Conservation (phyloP, 169 alveolate species). For the Cryptosporidium sp. region DNA sequence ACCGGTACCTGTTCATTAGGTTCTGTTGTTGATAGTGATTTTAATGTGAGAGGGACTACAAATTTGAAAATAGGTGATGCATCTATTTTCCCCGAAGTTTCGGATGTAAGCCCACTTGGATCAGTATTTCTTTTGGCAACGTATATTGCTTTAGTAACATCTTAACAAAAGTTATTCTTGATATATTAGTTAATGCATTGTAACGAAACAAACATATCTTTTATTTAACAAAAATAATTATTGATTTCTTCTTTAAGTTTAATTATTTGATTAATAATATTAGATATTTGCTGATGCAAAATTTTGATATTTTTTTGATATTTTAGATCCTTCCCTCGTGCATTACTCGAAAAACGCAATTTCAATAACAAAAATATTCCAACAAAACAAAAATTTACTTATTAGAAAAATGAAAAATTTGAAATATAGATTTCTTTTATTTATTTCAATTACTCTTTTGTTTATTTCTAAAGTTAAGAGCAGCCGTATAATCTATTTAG, state of each 20-base stretch:
- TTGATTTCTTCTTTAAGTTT: background rate
- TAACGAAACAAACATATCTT: background rate
- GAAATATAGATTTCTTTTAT: background rate
- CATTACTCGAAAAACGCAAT: background rate
- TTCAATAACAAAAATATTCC: background rate
- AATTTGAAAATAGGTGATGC: slow-evolving; percentile 73
- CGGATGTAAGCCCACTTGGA: slow-evolving; percentile 76
- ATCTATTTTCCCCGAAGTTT: slow-evolving; percentile 59
- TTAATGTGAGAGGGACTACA: slow-evolving; percentile 58
- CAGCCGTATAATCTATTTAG: background rate
- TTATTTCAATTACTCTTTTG: background rate
- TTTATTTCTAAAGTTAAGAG: background rate
- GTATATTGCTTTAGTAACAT: slow-evolving; percentile 49
- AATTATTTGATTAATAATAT: background rate
- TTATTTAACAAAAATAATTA: background rate
- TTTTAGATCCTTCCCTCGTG: slow-evolving; percentile 3
- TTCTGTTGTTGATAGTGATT: slow-evolving; percentile 56
- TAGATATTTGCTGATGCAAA: background rate
- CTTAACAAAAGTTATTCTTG: slow-evolving; percentile 17
- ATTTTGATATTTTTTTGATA: background rate
- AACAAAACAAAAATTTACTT: background rate
- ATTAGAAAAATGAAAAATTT: background rate
- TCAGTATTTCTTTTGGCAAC: slow-evolving; percentile 63
- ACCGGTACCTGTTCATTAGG: slow-evolving; percentile 75
- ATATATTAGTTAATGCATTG: background rate